Conservation (phyloP, 2,329 filamentous ascomycete genomes). For the Chalaropsis ovoidea region DNA sequence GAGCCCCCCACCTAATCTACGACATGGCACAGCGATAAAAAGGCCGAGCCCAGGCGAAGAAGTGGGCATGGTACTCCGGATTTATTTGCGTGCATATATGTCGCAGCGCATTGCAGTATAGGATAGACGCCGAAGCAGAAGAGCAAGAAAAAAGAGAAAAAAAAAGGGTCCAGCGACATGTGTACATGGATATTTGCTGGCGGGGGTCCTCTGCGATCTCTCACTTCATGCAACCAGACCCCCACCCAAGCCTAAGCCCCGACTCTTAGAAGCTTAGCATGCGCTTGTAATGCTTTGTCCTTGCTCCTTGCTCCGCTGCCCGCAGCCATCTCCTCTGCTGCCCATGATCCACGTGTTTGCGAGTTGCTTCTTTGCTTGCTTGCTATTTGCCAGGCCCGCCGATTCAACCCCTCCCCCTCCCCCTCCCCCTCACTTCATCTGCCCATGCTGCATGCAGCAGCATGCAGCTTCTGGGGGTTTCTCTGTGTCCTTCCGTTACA, state of each 20-base stretch:
- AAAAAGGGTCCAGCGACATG: neutral
- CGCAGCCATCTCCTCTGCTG: neutral
- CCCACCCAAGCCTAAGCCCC: neutral
- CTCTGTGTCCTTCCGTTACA: too few species aligned
- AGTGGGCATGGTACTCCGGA: neutral
- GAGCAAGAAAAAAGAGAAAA: neutral
- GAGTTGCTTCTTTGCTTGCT: neutral
- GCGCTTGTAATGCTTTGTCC: neutral
- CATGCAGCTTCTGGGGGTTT: neutral
- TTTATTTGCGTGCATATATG: conserved; percentile 8
- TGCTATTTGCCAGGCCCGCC: conserved; percentile 4
- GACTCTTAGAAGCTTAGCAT: neutral
- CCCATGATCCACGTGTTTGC: neutral
- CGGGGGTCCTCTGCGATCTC: neutral
- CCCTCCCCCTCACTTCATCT: neutral
- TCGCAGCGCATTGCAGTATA: neutral
- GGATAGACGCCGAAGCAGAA: neutral
- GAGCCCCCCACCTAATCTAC: neutral
- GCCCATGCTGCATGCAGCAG: neutral
- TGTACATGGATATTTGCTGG: neutral
- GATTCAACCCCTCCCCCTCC: neutral
- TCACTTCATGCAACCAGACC: too few species aligned
- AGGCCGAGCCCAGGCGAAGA: neutral
- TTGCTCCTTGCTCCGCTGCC: neutral
- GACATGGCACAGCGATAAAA: neutral